A percentile compares a stretch with the other conserved stretches of the same genome.
These are phyloP conservation scores for Cytospora paraplurivora DNA, from an alignment of 2,329 filamentous ascomycete species.

Conservation along the genomic window DNA sequence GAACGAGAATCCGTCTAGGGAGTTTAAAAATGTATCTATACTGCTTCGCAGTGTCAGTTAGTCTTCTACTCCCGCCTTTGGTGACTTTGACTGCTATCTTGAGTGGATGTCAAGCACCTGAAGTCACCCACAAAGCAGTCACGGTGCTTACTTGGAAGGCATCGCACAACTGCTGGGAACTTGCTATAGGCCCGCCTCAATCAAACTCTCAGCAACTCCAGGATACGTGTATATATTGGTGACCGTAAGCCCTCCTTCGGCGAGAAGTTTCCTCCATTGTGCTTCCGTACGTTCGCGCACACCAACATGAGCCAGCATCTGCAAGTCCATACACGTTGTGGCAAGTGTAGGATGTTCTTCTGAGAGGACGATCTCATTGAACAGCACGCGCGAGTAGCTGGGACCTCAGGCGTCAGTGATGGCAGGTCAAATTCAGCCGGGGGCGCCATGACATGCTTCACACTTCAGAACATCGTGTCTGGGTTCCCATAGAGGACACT, in stretches of 20 bases:
- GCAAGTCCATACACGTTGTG: neutral
- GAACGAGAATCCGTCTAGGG: too few species aligned
- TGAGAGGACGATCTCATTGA: neutral
- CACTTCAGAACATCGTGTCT: too few species aligned
- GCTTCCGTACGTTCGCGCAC: neutral
- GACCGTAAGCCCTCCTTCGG: neutral
- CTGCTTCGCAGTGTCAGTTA: too few species aligned
- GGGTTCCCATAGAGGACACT: neutral
- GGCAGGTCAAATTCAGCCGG: neutral
- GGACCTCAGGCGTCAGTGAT: neutral
- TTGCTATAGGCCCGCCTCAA: neutral
- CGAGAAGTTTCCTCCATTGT: neutral
- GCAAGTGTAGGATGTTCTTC: neutral
- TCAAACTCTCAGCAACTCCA: neutral
- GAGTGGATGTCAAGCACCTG: too few species aligned
- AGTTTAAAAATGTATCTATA: too few species aligned
- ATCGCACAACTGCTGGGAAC: too few species aligned
- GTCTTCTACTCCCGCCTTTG: too few species aligned
- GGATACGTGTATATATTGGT: neutral
- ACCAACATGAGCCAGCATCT: neutral
- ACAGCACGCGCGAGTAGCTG: neutral
- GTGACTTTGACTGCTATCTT: too few species aligned
- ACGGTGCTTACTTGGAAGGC: slow-evolving; percentile 22
- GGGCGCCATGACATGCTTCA: too few species aligned
- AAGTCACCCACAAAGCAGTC: too few species aligned